Evolutionary conservation across 169 alveolate genomes (phyloP).

Genomic region (Cryptosporidium sp.): DNA sequence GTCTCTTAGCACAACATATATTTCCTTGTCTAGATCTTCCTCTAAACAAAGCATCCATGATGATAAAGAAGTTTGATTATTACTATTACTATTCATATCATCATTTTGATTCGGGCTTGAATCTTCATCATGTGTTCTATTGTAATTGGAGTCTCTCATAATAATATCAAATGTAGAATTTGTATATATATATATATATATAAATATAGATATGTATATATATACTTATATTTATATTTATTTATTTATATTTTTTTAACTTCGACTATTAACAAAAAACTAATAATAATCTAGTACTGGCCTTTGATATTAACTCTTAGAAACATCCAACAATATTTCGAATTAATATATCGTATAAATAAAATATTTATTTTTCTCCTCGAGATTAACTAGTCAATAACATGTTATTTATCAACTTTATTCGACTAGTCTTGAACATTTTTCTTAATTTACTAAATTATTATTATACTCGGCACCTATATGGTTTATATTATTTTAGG

Average conservation of each 20-base stretch:
- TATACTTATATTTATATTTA: neutral
- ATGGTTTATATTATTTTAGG: neutral
- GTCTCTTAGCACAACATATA: constrained; percentile 62
- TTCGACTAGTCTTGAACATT: neutral
- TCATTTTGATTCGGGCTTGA: constrained; percentile 20
- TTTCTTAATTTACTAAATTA: neutral
- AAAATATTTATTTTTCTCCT: neutral
- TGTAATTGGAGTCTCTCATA: constrained; percentile 11
- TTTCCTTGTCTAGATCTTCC: constrained; percentile 64
- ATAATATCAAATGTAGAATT: neutral
- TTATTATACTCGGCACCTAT: neutral
- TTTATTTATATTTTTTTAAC: neutral
- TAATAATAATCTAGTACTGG: too few species aligned
- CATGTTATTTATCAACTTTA: neutral
- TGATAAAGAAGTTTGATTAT: constrained; percentile 38
- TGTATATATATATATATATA: neutral
- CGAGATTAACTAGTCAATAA: neutral
- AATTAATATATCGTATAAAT: neutral
- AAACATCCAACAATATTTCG: neutral
- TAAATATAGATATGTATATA: neutral
- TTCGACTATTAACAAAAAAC: neutral
- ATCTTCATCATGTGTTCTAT: neutral
- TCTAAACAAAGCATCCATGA: constrained; percentile 67
- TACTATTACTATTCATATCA: neutral
- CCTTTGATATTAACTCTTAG: neutral